These are phyloP conservation scores for Rhodomyrtus psidioides DNA, from an alignment of 441 rosid species.

Conservation along the genomic window DNA sequence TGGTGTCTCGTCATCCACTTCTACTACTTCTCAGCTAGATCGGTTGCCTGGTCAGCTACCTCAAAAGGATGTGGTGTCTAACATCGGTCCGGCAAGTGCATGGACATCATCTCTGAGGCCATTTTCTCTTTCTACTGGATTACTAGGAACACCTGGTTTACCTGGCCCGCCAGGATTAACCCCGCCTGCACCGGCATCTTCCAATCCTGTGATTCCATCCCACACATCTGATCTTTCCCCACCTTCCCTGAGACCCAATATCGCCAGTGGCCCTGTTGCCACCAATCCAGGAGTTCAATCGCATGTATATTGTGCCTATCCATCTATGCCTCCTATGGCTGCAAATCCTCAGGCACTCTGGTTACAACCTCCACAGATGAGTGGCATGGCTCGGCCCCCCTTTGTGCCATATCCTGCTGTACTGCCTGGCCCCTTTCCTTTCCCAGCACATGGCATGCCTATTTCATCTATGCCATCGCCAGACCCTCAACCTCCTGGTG, in stretches of 20 bases:
- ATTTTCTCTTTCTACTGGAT: conserved; percentile 32
- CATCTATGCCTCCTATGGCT: conserved; percentile 51
- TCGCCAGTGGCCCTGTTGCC: conserved; percentile 28
- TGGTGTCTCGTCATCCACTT: conserved; percentile 18
- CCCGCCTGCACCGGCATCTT: conserved; percentile 16
- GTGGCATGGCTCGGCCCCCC: conserved; percentile 54
- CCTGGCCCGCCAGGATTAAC: conserved; percentile 37
- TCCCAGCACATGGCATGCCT: conserved; percentile 38
- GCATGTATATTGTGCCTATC: conserved; percentile 53
- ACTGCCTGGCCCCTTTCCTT: conserved; percentile 52
- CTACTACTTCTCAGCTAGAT: conserved; percentile 32
- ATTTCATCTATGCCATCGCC: conserved; percentile 30
- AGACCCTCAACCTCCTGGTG: conserved; percentile 69
- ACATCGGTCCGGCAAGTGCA: conserved; percentile 22
- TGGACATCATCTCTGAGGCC: conserved; percentile 25
- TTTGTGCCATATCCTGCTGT: conserved; percentile 51
- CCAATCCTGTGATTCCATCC: conserved; percentile 23
- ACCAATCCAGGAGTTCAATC: conserved; percentile 45
- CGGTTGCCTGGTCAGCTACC: conserved; percentile 26
- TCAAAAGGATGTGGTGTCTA: conserved; percentile 21
- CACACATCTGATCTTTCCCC: conserved; percentile 33
- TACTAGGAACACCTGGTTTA: conserved; percentile 26
- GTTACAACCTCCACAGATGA: conserved; percentile 74
- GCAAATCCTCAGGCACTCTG: conserved; percentile 62
- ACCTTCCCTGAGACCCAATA: conserved; percentile 33